Conservation (phyloP, 768 basidiomycete species). For the Hypsizygus marmoreus region DNA sequence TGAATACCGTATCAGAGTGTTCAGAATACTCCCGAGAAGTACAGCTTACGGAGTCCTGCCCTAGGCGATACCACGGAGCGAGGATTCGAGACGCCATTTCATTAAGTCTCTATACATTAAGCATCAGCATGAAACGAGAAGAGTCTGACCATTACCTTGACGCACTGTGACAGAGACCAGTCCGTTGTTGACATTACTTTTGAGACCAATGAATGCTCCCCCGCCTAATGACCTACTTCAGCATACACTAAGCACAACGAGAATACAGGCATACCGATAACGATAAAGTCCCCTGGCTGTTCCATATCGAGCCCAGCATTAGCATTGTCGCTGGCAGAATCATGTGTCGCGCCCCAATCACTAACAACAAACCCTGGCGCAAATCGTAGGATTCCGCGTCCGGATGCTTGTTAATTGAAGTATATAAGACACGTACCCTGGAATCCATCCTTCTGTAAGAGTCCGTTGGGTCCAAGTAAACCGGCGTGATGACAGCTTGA, state of each 20-base stretch:
- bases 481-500: conserved; percentile 65
- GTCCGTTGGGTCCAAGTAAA: conserved; percentile 43
- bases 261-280: conserved; percentile 35
- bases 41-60: conserved; percentile 44
- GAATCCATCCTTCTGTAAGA: conserved; percentile 43
- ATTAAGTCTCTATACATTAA: conserved; percentile 34
- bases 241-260: neutral
- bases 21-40: neutral
- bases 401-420: too few species aligned
- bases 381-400: too few species aligned
- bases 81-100: conserved; percentile 50
- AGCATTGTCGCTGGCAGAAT: conserved; percentile 45
- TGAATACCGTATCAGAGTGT: conserved; percentile 11
- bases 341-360: conserved; percentile 56
- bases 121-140: too few species aligned
- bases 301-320: conserved; percentile 54
- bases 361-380: conserved; percentile 47
- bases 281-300: conserved; percentile 49
- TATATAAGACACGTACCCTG: conserved; percentile 39
- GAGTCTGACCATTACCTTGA: conserved; percentile 18
- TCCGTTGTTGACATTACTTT: conserved; percentile 38
- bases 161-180: conserved; percentile 29
- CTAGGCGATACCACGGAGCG: conserved; percentile 47
- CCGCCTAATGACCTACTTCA: conserved; percentile 30
- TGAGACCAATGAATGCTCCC: conserved; percentile 33